Evolutionary conservation across 1,284 basidiomycete species (phyloP), one percentile per base, ranked within the genome.

Genomic region (Fomitiporia mediterranea): DNA sequence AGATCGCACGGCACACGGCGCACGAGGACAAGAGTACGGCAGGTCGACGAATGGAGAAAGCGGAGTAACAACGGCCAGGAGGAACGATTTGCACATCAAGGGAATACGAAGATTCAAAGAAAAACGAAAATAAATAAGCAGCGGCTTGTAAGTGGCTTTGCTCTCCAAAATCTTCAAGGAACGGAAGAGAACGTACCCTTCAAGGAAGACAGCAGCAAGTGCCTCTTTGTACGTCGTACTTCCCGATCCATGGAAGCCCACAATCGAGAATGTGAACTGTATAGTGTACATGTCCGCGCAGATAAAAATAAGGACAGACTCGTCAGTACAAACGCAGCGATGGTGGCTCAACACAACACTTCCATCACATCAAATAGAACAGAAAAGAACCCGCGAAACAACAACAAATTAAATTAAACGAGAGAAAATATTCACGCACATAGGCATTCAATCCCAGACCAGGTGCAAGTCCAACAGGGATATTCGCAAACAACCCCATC

Each of bases 251-350:
- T 91, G 84, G 70, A 83, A 86, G 6, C 92, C 92, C 43, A 94
- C 92, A 40, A 94, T 83, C 17, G 89, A 91, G 72, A 91, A 94
- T 17, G 92, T 80, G 69, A 95, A 94, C 85, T 94, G 39, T 17
- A 6, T 19, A 51, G 21, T 5, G 3, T 13, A 21, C 15, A 23
- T 9, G 25, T 32, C 13, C 21, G 30, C 21, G 15, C 37, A 39
- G n/a, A 34, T 40, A 27, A 28, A 38, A 11, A 8, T 44, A 32
- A 21, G 9, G 28, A 54, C 15, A 47, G 7, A 47, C 44, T 8
- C 42, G 17, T n/a, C n/a, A n/a, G n/a, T n/a, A n/a, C n/a, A n/a
- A n/a, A n/a, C n/a, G n/a, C n/a, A n/a, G n/a, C n/a, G n/a, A n/a
- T n/a, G n/a, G n/a, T n/a, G n/a, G n/a, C n/a, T n/a, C n/a, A n/a